Base-by-base conservation (phyloP, 2,329 filamentous ascomycete species). In the Ophidiomyces ophidiicola region DNA sequence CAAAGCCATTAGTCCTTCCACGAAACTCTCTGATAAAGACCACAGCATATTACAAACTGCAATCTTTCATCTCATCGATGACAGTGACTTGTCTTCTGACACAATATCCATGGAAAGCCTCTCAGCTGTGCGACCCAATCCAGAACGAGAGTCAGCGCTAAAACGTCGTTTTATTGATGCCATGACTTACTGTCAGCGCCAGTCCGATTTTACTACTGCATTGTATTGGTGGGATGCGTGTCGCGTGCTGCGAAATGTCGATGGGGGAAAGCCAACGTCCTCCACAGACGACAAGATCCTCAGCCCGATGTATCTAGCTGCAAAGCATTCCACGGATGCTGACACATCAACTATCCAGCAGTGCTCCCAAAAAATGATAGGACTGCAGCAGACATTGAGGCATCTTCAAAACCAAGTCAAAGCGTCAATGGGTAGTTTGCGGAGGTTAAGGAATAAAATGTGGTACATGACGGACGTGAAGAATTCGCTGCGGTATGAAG, bases 401-500 rank as follows among this genome's bases (percentile, higher is more conserved):
- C 74, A 81, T 2, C 78, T 86, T 33, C 83, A 88, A 50, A 72
- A 70, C 2, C 71, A 76, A 8, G 78, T 87, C 24, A 80, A 85
- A 28, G 70, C 75, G 4, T 82, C 85, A 74, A 81, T 84, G 70
- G 69, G 70, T 43, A 75, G 76, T 4, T 69, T 90, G 25, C 75
- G 78, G 42, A 78, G 80, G 15, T 69, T 94, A 26, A 76, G 90
- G 29, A 83, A 94, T 57, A 96, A 96, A 68, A 94, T 96, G 83
- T 98, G 90, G 90, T 98, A 93, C 57, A 82, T 90, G 44, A 88
- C 83, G 1, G 86, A 94, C 57, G 87, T 96, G 19, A 80, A 84
- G 46, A 87, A 88, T 51, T 94, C 90, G 3, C 82, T 78, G 34
- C 76, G 78, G 6, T 96, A 94, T 52, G 83, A 90, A 44, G 81